Base-by-base conservation (phyloP, 305 asterid species). In the Fraxinus xanthoxyloides region DNA sequence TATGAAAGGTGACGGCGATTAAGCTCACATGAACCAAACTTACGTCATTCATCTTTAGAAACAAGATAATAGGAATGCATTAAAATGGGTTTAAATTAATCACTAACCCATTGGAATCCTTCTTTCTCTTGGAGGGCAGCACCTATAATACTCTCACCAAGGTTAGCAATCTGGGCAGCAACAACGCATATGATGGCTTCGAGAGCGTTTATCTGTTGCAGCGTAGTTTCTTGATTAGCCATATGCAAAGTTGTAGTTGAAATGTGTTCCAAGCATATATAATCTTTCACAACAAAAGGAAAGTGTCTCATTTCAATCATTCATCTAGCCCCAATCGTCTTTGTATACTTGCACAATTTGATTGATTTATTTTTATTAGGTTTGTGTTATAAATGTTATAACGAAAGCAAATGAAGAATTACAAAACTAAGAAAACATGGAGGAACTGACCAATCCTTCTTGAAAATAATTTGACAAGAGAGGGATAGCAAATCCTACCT, bases 131-230 rank as follows among this genome's bases (percentile, higher is more conserved):
- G 99, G 77, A 94, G 79, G 19, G 85, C 84, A 80, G 99, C 99
- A 46, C 98, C 99, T 15, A 96, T 94, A 43, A 96, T 78, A 84
- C 98, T 96, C 88, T 96, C 99, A 34, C 98, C 98, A 61, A 96
- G 80, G 87, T 96, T 96, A 23, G 99, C 99, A 77, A 94, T 89
- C 90, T 96, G 99, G 88, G 99, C 89, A 24, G 99, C 99, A 73
- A 91, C 75, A 63, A 94, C 90, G 48, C 99, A 94, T 85, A 92
- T 79, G 48, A 86, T 70, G 30, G 88, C 93, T 85, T 91, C 95
- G 13, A 91, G 77, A 70, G 79, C 70, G 7, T 74, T 75, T 82
- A 94, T 91, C 99, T 96, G 94, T 83, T 38, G 72, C 85, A 36
- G 75, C 31, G 80, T 21, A 34, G 61, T 67, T 28, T 73, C 56